A percentile compares a stretch with the other conserved stretches of the same genome.
Evolutionary conservation across 768 basidiomycete species (phyloP).

Genomic region (Xerocomus potaroensis): DNA sequence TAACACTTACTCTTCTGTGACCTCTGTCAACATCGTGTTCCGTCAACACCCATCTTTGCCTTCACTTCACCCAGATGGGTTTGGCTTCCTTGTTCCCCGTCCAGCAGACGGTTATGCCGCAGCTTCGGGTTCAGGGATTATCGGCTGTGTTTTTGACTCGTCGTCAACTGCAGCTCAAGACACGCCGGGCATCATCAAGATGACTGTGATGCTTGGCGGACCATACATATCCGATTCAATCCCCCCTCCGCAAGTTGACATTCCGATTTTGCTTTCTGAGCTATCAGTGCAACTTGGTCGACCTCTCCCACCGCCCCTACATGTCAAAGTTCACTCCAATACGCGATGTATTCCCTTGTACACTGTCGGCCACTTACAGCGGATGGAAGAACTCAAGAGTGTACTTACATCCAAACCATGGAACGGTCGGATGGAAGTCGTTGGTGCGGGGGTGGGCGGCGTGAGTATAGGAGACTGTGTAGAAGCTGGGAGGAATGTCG

Average conservation of each 20-base stretch:
- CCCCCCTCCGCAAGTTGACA: slow-evolving; percentile 22
- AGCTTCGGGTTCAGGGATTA: slow-evolving; percentile 42
- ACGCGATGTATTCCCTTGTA: slow-evolving; percentile 75
- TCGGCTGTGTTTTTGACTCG: slow-evolving; percentile 91
- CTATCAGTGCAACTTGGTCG: slow-evolving; percentile 45
- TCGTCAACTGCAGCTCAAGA: slow-evolving; percentile 65
- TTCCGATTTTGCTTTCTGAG: slow-evolving; percentile 22
- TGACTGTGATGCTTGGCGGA: slow-evolving; percentile 90
- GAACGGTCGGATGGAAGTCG: slow-evolving; percentile 51
- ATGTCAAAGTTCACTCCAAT: slow-evolving; percentile 51
- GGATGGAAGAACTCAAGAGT: slow-evolving; percentile 57
- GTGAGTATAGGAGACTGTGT: slow-evolving; percentile 88
- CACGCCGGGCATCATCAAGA: slow-evolving; percentile 52
- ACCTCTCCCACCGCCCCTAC: slow-evolving; percentile 52
- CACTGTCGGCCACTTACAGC: slow-evolving; percentile 62
- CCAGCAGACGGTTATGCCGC: slow-evolving; percentile 51
- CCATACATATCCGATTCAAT: slow-evolving; percentile 42
- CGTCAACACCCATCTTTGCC: slow-evolving; percentile 37
- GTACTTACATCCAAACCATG: slow-evolving; percentile 41
- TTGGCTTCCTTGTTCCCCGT: slow-evolving; percentile 92
- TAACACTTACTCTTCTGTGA: slow-evolving; percentile 78
- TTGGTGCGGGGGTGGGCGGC: slow-evolving; percentile 84
- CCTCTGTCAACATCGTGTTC: slow-evolving; percentile 89
- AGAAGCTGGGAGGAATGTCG: slow-evolving; percentile 61
- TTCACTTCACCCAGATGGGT: slow-evolving; percentile 75